Base-by-base conservation (phyloP, 305 asterid genomes). In the Fraxinus sp. region DNA sequence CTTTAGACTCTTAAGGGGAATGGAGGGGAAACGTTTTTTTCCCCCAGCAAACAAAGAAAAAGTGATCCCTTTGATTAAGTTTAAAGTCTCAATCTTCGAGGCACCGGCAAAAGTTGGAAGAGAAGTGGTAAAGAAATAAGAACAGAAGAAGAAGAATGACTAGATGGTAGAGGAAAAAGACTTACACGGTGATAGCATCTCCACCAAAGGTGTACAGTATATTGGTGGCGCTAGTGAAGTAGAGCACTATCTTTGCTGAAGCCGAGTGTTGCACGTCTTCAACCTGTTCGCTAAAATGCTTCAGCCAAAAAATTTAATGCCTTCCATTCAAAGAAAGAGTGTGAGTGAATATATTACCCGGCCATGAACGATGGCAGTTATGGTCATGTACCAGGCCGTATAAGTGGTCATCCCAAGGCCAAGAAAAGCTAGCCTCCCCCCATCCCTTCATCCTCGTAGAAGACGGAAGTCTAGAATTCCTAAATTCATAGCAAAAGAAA, bases 151-250 rank as follows among this genome's bases (percentile, higher is more conserved):
- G 84, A 32, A 80, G 59, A 14, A 49, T 49, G 59, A 49, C 1
- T 18, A 14, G 18, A 14, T 49, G 20, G 20, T 49, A 49, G 18
- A 14, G 18, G 0, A 13, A 44, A 10, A 49, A 14, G 16, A 4
- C 97, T 88, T 89, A 95, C 98, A 95, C 98, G 86, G 97, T 95
- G 62, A 95, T 98, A 88, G 99, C 99, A 85, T 95, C 98, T 33
- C 99, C 99, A 76, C 98, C 99, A 78, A 94, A 95, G 66, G 99
- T 95, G 85, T 95, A 95, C 28, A 95, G 91, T 32, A 95, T 93
- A 72, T 95, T 95, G 82, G 99, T 95, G 68, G 98, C 98, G 35
- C 97, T 97, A 82, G 98, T 95, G 93, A 95, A 95, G 86, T 95
- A 95, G 18, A 93, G 87, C 30, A 95, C 93, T 3, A 91, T 78